Percentiles rank a stretch among this genome's conserved stretches.
Evolutionary conservation across 306 rosid species (phyloP).

Genomic region (Cucumis cinereus): DNA sequence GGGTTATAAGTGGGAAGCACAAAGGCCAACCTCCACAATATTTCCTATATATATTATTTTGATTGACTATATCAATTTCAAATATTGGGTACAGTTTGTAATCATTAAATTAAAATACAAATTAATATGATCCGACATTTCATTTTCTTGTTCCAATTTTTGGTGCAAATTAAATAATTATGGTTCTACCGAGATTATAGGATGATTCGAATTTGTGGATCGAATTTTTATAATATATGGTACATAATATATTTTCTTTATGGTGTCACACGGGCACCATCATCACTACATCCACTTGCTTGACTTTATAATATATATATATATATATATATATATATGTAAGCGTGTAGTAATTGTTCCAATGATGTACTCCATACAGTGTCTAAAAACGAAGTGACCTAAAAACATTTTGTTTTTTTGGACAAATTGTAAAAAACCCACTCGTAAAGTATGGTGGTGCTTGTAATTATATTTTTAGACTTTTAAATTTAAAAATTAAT

Average conservation of each 20-base stretch:
- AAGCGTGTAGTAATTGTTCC: neutral
- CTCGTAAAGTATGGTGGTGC: too few species aligned
- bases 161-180: neutral
- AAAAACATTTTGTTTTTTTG: too few species aligned
- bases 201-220: neutral
- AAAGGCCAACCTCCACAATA: neutral
- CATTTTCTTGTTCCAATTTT: neutral
- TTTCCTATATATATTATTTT: neutral
- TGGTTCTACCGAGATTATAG: neutral
- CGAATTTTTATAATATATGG: neutral
- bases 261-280: slow-evolving; percentile 1
- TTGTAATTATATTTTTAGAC: too few species aligned
- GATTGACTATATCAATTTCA: neutral
- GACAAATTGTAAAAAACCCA: too few species aligned
- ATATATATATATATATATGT: neutral
- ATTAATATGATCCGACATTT: neutral
- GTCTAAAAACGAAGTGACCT: neutral
- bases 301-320: neutral
- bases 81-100: neutral
- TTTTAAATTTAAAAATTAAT: too few species aligned
- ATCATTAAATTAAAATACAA: neutral
- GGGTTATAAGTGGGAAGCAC: neutral
- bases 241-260: too few species aligned
- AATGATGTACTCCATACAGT: neutral
- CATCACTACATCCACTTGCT: neutral